Percentiles rank a stretch among this genome's conserved stretches.
These are phyloP conservation scores for Mucor piriformis DNA, from an alignment of 371 early-diverging fungal species.

Conservation along the genomic window DNA sequence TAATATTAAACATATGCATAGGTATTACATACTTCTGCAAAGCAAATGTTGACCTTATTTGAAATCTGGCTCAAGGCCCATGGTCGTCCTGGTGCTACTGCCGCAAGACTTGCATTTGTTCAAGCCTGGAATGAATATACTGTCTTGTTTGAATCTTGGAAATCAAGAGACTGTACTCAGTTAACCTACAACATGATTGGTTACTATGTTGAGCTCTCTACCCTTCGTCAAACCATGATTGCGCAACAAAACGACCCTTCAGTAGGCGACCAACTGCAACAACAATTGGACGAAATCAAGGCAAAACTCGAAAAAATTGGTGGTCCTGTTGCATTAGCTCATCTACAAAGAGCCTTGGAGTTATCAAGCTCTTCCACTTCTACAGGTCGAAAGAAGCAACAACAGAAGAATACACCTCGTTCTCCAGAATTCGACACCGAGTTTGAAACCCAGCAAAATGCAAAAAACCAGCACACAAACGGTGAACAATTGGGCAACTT, in stretches of 20 bases:
- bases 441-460: neutral
- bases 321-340: slow-evolving; percentile 29
- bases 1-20: too few species aligned
- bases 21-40: slow-evolving; percentile 45
- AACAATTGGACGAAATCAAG: slow-evolving; percentile 52
- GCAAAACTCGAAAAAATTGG: slow-evolving; percentile 32
- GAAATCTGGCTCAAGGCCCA: slow-evolving; percentile 56
- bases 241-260: slow-evolving; percentile 42
- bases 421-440: slow-evolving; percentile 11
- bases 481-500: slow-evolving; percentile 33
- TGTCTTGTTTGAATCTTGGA: slow-evolving; percentile 72
- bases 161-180: slow-evolving; percentile 64
- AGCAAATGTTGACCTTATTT: slow-evolving; percentile 53
- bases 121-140: slow-evolving; percentile 62
- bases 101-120: slow-evolving; percentile 43
- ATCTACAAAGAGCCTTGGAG: slow-evolving; percentile 29
- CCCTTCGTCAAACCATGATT: slow-evolving; percentile 66
- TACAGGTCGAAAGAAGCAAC: slow-evolving; percentile 17
- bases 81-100: slow-evolving; percentile 27
- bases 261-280: slow-evolving; percentile 57
- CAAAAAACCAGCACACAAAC: neutral
- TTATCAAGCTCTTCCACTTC: slow-evolving; percentile 12
- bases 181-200: slow-evolving; percentile 62
- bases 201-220: slow-evolving; percentile 73
- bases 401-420: slow-evolving; percentile 21